phyloP scores from a whole-genome alignment of 257 asterid genomes.

The Cinchona pubescens region DNA sequence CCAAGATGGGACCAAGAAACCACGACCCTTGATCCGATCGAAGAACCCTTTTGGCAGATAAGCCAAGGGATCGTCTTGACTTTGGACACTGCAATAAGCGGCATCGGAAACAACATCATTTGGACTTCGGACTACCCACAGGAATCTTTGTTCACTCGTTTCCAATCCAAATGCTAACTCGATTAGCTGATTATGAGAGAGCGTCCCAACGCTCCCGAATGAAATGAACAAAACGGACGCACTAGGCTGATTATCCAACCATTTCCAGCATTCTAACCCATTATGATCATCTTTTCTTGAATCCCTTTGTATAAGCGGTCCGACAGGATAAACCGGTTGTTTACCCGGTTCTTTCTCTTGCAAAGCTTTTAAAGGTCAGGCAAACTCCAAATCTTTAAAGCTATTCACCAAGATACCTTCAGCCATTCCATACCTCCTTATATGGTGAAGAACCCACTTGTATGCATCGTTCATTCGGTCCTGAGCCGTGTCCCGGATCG shows the following conservation, averaged over 20 bases:
- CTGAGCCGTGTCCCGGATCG: conserved; percentile 62
- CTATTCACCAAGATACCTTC: conserved; percentile 60
- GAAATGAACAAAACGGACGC: conserved; percentile 67
- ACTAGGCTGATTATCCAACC: conserved; percentile 66
- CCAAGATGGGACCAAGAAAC: conserved; percentile 34
- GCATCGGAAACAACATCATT: conserved; percentile 26
- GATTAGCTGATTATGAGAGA: conserved; percentile 38
- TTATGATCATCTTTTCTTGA: conserved; percentile 4
- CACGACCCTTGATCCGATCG: conserved; percentile 24
- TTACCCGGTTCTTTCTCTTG: conserved; percentile 23
- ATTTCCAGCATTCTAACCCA: conserved; percentile 28
- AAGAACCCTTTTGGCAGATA: conserved; percentile 31
- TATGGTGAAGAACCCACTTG: conserved; percentile 47
- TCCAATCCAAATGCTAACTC: conserved; percentile 40
- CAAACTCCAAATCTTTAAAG: conserved; percentile 60
- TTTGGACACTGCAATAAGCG: conserved; percentile 19
- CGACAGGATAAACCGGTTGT: conserved; percentile 57
- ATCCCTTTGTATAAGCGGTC: conserved; percentile 53
- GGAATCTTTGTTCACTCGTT: conserved; percentile 35
- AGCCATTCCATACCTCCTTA: conserved; percentile 47
- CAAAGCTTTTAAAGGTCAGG: conserved; percentile 39
- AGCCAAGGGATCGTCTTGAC: conserved; percentile 17
- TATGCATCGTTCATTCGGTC: conserved; percentile 60
- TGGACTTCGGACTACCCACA: conserved; percentile 40
- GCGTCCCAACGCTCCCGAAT: conserved; percentile 76